Base-by-base conservation (phyloP, 352 stramenopile species). In the Plasmopara halstedii region DNA sequence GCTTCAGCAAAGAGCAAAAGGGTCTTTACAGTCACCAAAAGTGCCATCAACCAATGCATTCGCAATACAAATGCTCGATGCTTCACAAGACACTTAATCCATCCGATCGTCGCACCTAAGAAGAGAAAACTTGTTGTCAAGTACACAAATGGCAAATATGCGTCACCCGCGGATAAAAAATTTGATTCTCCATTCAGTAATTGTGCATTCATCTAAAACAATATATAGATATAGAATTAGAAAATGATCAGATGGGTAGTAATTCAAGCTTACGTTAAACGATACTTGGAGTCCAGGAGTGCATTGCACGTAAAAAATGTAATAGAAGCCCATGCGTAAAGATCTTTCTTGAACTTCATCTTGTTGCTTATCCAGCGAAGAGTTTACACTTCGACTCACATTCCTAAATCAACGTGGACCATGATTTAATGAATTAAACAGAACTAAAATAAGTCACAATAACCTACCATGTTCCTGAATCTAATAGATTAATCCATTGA, bases 1-100 rank as follows among this genome's bases (percentile, higher is more conserved):
- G 84, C 81, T 65, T 99, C 93, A 58, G 92, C 93, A 43, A 98
- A 94, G n/a, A 97, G 62, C 23, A 88, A 85, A 14, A 97, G 26
- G 7, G 76, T 78, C 65, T 99, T 99, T 50, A 98, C 70, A 13
- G 83, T 54, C 31, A 99, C 58, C 29, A 99, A 64, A 8, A 94
- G 50, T 1, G 85, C 81, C 95, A 99, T 98, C 21, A 99, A 64
- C 59, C 97, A 82, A 68, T 99, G 96, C 50, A 99, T 42, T 11
- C 71, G 21, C 80, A 84, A 56, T 73, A 96, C 58, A 79, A 79
- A 56, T 13, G 50, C 45, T 46, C 68, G 11, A 80, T 82, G 65
- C 20, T 39, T 53, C 50, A 79, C 69, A 0, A 88, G 52, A 42
- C 65, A 88, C 52, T 53, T 76, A 46, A 54, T 58, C 93, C 74